These are phyloP conservation scores for Fusarium papillatum DNA, from an alignment of 2,329 filamentous ascomycete species.

Conservation along the genomic window DNA sequence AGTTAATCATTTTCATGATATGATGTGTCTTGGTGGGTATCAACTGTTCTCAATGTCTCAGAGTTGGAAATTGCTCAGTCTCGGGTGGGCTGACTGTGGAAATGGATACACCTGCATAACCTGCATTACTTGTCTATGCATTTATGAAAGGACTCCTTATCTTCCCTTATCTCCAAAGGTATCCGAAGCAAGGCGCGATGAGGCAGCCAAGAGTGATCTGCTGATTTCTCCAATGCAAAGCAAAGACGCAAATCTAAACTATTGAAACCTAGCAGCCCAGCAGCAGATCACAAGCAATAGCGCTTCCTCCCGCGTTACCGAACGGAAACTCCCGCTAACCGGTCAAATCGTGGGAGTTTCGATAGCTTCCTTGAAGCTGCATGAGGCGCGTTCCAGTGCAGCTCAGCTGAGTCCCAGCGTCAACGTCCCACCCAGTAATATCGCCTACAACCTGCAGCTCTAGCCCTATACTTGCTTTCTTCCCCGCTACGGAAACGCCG, in stretches of 20 bases:
- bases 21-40: background rate
- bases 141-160: background rate
- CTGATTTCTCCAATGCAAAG: background rate
- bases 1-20: background rate
- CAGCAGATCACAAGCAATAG: background rate
- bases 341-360: background rate
- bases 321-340: background rate
- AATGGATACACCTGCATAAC: background rate
- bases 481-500: slow-evolving; percentile 1
- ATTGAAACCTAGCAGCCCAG: background rate
- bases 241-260: background rate
- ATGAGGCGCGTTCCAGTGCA: slow-evolving; percentile 1
- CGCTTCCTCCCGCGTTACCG: background rate
- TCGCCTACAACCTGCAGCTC: background rate
- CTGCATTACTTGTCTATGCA: background rate
- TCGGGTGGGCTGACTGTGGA: background rate
- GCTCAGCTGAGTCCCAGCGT: background rate
- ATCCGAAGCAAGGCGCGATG: background rate
- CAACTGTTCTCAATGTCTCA: background rate
- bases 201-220: background rate
- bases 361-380: background rate
- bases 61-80: background rate
- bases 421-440: background rate
- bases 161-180: background rate
- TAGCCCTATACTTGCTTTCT: background rate